Conservation (phyloP, 2,329 filamentous ascomycete genomes). For the Pezicula radicicola region DNA sequence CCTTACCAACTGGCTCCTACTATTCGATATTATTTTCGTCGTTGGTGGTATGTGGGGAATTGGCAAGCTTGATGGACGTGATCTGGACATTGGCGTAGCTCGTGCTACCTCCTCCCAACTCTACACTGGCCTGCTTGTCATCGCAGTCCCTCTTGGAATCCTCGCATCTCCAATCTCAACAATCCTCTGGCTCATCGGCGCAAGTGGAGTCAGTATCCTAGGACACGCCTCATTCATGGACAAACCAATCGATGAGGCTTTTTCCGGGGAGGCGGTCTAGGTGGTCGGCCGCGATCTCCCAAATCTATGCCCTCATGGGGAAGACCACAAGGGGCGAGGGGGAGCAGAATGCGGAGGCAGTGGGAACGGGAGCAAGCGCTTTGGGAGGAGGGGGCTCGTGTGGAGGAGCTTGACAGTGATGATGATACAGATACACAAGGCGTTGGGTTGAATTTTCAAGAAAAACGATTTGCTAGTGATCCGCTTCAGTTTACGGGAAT, state of each 20-base stretch:
- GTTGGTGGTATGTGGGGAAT: constrained; percentile 87
- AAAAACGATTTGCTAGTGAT: constrained; percentile 55
- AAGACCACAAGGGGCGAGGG: constrained; percentile 95
- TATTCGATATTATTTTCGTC: constrained; percentile 91
- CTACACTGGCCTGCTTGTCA: constrained; percentile 81
- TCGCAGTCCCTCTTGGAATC: constrained; percentile 81
- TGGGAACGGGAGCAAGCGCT: constrained; percentile 46
- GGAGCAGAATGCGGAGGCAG: constrained; percentile 57
- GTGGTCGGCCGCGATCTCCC: constrained; percentile 99
- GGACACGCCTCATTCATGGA: constrained; percentile 96
- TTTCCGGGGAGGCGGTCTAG: constrained; percentile 99
- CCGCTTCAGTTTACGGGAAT: constrained; percentile 58
- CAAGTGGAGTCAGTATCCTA: constrained; percentile 87
- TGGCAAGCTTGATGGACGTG: constrained; percentile 81
- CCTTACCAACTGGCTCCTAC: constrained; percentile 79
- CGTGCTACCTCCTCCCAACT: constrained; percentile 88
- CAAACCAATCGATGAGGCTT: constrained; percentile 99
- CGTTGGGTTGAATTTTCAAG: constrained; percentile 45
- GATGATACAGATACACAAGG: constrained; percentile 53
- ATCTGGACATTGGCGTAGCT: constrained; percentile 81
- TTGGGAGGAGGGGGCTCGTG: constrained; percentile 44
- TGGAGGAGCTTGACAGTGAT: constrained; percentile 67
- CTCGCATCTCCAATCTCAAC: constrained; percentile 82
- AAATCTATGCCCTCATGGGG: constrained; percentile 90
- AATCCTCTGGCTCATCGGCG: constrained; percentile 92